These are phyloP conservation scores for Fusarium luffae DNA, from an alignment of 2,329 filamentous ascomycete species.

Conservation along the genomic window DNA sequence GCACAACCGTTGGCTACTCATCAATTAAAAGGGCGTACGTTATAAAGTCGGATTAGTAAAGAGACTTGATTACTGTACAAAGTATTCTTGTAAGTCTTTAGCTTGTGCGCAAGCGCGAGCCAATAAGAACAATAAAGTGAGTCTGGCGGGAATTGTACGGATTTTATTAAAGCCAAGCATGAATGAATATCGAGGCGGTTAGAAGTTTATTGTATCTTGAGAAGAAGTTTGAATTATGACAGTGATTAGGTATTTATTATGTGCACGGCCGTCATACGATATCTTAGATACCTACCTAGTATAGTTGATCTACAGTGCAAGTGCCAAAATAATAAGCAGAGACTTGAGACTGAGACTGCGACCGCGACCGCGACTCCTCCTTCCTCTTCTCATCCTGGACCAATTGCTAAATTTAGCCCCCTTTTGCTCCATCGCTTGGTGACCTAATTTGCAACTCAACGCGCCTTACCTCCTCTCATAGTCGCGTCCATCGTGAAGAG, in stretches of 20 bases:
- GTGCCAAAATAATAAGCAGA: conserved; percentile 7
- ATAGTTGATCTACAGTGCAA: conserved; percentile 32
- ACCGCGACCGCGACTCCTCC: background rate
- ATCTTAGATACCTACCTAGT: background rate
- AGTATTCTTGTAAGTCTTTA: background rate
- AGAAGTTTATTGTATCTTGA: background rate
- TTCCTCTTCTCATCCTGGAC: conserved; percentile 24
- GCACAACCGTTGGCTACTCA: conserved; percentile 35
- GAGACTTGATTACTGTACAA: conserved; percentile 38
- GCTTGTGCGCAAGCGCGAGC: background rate
- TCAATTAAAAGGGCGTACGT: conserved; percentile 36
- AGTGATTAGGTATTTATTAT: background rate
- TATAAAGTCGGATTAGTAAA: conserved; percentile 40
- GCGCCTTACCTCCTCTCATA: conserved; percentile 6
- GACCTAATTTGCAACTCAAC: conserved; percentile 44
- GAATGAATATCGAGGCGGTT: background rate
- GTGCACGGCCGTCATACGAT: conserved; percentile 28
- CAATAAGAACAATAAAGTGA: background rate
- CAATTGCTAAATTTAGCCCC: conserved; percentile 46
- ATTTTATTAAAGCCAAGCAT: background rate
- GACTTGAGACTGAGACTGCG: background rate
- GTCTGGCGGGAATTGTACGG: conserved; percentile 24
- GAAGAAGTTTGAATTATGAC: background rate
- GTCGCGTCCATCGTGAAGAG: background rate
- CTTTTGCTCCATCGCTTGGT: conserved; percentile 35